Evolutionary conservation across 306 rosid genomes (phyloP).

Genomic region (Albizia julibrissin): DNA sequence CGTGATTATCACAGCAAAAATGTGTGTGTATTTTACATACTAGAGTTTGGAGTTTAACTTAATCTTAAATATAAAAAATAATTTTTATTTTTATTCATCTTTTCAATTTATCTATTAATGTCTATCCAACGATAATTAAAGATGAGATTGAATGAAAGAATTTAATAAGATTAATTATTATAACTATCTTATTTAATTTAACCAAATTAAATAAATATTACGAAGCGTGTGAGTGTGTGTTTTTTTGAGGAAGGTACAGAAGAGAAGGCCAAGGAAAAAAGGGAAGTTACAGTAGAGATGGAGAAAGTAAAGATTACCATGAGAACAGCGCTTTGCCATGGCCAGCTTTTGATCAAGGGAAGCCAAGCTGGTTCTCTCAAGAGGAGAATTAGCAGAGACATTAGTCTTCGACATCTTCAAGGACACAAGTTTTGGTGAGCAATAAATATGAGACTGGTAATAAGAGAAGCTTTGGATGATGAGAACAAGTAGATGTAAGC

Average conservation of each 20-base stretch:
- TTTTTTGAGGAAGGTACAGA: not conserved
- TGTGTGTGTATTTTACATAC: too few species aligned
- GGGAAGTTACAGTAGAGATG: not conserved
- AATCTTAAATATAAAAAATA: too few species aligned
- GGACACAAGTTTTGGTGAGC: not conserved
- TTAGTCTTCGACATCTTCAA: conserved; percentile 52
- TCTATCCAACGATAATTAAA: rapidly evolving
- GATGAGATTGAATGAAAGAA: too few species aligned
- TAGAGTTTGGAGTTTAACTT: too few species aligned
- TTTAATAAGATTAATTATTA: too few species aligned
- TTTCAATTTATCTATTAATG: too few species aligned
- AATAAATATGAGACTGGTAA: not conserved
- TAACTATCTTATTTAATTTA: too few species aligned
- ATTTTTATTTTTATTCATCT: too few species aligned
- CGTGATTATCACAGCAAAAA: not conserved
- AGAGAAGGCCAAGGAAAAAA: not conserved
- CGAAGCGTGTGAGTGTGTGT: too few species aligned
- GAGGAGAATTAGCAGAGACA: conserved; percentile 49
- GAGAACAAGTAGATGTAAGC: conserved; percentile 10
- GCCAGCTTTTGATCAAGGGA: conserved; percentile 63
- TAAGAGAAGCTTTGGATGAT: conserved; percentile 37
- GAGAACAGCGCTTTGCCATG: conserved; percentile 67
- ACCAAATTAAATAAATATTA: too few species aligned
- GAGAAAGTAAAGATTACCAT: conserved; percentile 36
- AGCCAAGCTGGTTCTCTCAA: conserved; percentile 47